Conservation (phyloP, 257 asterid species). For the Avicennia marina region DNA sequence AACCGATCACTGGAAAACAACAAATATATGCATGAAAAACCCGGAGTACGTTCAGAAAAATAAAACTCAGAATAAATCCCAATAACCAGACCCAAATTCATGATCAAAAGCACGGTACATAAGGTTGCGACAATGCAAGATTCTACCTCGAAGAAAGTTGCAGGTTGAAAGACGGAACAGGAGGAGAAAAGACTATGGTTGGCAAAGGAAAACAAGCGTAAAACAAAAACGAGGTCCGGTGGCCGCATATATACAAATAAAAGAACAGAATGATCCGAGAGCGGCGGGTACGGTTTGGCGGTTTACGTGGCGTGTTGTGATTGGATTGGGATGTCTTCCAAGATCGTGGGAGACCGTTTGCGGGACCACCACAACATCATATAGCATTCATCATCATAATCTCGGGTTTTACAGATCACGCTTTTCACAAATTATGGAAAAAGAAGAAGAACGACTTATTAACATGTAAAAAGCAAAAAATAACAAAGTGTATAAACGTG, state of each 20-base stretch:
- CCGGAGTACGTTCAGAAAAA: not conserved
- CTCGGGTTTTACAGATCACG: too few relatives aligned
- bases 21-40: not conserved
- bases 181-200: not conserved
- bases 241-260: slow-evolving; percentile 23
- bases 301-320: slow-evolving; percentile 26
- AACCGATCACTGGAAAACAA: not conserved
- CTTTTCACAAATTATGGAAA: too few relatives aligned
- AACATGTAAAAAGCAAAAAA: too few relatives aligned
- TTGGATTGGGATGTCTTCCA: slow-evolving; percentile 13
- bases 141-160: slow-evolving; percentile 22
- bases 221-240: slow-evolving; percentile 18
- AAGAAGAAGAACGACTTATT: too few relatives aligned
- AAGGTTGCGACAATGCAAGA: not conserved
- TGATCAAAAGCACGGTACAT: not conserved
- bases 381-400: too few relatives aligned
- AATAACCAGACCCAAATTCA: not conserved
- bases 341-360: not conserved
- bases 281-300: not conserved
- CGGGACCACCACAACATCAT: too few relatives aligned
- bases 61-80: not conserved
- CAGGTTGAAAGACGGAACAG: slow-evolving; percentile 11
- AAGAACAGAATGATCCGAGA: not conserved
- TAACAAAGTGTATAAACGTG: too few relatives aligned
- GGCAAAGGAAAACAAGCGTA: not conserved